phyloP scores from a whole-genome alignment of 805 yeast species.

The Saturnispora serradocipensis region DNA sequence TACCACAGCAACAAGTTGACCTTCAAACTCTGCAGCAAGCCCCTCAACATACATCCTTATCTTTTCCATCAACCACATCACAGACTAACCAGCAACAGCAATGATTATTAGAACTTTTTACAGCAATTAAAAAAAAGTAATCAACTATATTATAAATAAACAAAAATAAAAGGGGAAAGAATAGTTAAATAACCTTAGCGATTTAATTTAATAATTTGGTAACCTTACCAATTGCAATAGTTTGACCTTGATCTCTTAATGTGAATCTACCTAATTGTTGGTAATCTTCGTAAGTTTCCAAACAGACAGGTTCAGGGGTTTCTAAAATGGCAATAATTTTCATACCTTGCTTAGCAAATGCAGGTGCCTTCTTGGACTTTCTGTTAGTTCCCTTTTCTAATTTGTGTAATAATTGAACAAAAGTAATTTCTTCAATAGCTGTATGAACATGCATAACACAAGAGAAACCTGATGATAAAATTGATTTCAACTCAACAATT shows the following conservation, averaged over 20 bases:
- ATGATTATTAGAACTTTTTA: neutral
- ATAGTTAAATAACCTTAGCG: neutral
- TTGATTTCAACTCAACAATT: constrained; percentile 90
- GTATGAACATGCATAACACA: constrained; percentile 99
- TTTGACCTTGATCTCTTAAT: constrained; percentile 95
- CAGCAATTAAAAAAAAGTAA: neutral
- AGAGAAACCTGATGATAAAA: constrained; percentile 88
- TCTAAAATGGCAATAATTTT: constrained; percentile 90
- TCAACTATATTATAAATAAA: neutral
- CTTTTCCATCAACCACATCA: neutral
- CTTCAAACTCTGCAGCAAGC: neutral
- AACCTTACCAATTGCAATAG: constrained; percentile 97
- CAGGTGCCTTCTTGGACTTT: constrained; percentile 93
- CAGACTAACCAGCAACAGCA: neutral
- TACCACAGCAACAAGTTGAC: neutral
- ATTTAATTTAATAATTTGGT: constrained; percentile 61
- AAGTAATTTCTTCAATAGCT: constrained; percentile 90
- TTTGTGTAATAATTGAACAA: constrained; percentile 79
- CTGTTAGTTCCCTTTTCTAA: constrained; percentile 95
- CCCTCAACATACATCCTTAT: neutral
- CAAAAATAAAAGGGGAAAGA: neutral
- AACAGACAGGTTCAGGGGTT: constrained; percentile 79
- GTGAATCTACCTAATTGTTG: constrained; percentile 98
- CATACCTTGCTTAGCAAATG: constrained; percentile 98
- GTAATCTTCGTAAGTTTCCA: constrained; percentile 84